Evolutionary conservation across 1,139 yeast species (phyloP).

Genomic region (Saccharomyces hybrid): DNA sequence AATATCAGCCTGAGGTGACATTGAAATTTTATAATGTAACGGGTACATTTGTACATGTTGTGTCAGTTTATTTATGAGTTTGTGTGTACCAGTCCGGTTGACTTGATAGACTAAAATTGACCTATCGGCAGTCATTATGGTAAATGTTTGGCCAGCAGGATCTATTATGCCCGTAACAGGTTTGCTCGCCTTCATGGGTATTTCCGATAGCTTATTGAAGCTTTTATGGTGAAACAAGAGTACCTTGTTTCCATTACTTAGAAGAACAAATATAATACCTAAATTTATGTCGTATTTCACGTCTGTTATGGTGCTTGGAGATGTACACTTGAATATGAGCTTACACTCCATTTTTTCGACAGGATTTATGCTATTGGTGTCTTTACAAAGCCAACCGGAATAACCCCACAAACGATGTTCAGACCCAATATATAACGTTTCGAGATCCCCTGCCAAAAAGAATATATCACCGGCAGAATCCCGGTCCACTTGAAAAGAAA

Average conservation of each 20-base stretch:
- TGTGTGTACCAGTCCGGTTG: constrained; percentile 18
- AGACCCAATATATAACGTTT: constrained; percentile 19
- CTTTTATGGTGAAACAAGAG: constrained; percentile 14
- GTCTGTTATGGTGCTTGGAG: constrained; percentile 27
- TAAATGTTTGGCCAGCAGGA: constrained; percentile 25
- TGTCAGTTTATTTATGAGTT: constrained; percentile 19
- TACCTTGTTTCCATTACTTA: constrained; percentile 20
- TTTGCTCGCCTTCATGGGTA: constrained; percentile 14
- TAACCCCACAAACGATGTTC: constrained; percentile 18
- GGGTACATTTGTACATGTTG: constrained; percentile 29
- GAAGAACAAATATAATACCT: constrained; percentile 18
- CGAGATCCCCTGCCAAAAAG: constrained; percentile 14
- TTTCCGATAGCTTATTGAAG: constrained; percentile 12
- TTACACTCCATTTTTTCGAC: constrained; percentile 3
- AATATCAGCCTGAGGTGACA: constrained; percentile 31
- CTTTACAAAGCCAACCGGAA: constrained; percentile 12
- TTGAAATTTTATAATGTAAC: constrained; percentile 26
- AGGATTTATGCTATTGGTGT: constrained; percentile 3
- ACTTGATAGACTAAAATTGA: constrained; percentile 26
- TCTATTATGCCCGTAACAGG: constrained; percentile 28
- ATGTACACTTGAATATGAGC: constrained; percentile 10
- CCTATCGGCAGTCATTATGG: constrained; percentile 24
- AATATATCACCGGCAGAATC: constrained; percentile 11
- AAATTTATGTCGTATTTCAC: constrained; percentile 19
- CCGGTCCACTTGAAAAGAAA: constrained; percentile 9